Percentiles rank a stretch among this genome's conserved stretches.
These are phyloP conservation scores for Vachellia pachyceras DNA, from an alignment of 306 rosid species.

Conservation along the genomic window DNA sequence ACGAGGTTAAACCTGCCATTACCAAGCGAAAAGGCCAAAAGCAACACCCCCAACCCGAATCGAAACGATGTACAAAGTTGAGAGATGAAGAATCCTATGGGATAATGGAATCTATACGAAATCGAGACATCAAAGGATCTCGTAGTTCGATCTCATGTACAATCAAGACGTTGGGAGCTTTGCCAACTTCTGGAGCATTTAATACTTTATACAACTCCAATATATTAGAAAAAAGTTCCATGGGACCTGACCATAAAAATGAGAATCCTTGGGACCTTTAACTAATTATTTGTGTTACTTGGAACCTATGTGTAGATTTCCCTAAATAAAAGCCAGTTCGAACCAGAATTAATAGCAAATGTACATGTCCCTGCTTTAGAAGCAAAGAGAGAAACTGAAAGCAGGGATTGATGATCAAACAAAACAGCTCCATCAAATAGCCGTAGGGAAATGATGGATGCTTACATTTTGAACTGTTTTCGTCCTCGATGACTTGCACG, in stretches of 20 bases:
- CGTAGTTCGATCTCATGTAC: not conserved
- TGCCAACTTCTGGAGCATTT: too few relatives aligned
- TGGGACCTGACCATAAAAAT: too few relatives aligned
- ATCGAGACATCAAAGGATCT: constrained; percentile 1
- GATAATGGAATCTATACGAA: constrained; percentile 1
- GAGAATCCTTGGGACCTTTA: too few relatives aligned
- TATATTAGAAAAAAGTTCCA: too few relatives aligned
- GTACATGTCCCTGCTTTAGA: not conserved
- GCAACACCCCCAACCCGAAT: constrained; percentile 36
- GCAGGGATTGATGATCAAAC: not conserved
- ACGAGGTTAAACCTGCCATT: constrained; percentile 13
- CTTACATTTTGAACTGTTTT: not conserved
- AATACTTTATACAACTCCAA: too few relatives aligned
- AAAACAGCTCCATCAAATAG: not conserved
- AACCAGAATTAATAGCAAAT: not conserved
- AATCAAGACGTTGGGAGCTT: too few relatives aligned
- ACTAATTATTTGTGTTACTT: too few relatives aligned
- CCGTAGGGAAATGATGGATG: not conserved
- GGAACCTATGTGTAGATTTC: too few relatives aligned
- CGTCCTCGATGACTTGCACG: not conserved
- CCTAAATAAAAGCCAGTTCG: too few relatives aligned
- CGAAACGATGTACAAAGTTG: constrained; percentile 38
- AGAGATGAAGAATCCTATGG: constrained; percentile 41
- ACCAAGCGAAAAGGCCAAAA: constrained; percentile 28
- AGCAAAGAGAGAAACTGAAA: not conserved